Evolutionary conservation across 768 basidiomycete genomes (phyloP).

Genomic region (Lactarius vividus): DNA sequence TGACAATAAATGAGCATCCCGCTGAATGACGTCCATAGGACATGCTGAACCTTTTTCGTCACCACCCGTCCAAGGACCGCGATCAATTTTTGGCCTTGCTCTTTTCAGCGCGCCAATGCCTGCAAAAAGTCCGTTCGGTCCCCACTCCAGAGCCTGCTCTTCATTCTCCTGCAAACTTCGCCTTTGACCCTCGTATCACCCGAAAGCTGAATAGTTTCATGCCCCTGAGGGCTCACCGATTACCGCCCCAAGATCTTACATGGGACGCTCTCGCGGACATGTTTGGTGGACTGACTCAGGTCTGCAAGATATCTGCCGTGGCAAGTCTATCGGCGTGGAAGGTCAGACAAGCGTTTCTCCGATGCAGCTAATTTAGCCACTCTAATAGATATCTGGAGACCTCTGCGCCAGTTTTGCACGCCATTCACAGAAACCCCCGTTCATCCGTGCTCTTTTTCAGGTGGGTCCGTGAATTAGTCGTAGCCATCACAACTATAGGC

Average conservation of each 20-base stretch:
- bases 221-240: constrained; percentile 59
- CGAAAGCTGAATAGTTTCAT: constrained; percentile 66
- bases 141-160: constrained; percentile 39
- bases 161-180: constrained; percentile 48
- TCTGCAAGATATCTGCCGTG: constrained; percentile 44
- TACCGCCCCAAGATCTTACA: constrained; percentile 47
- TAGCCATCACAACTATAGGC: constrained; percentile 19
- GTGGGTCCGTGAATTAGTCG: constrained; percentile 36
- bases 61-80: constrained; percentile 39
- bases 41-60: constrained; percentile 50
- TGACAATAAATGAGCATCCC: background rate
- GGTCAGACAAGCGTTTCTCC: constrained; percentile 37
- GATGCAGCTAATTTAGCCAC: too few relatives aligned
- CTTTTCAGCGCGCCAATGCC: constrained; percentile 39
- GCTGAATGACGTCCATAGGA: constrained; percentile 35
- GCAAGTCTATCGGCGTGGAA: constrained; percentile 58
- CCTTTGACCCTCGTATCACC: constrained; percentile 66
- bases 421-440: constrained; percentile 46
- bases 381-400: constrained; percentile 47
- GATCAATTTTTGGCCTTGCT: constrained; percentile 41
- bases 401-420: constrained; percentile 48
- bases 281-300: constrained; percentile 56
- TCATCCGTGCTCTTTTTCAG: constrained; percentile 63
- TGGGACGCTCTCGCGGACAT: constrained; percentile 52
- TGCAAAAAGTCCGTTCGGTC: constrained; percentile 40